Base-by-base conservation (phyloP, 176 grass and related monocot genomes). In the Ampelocalamus luodianensis region DNA sequence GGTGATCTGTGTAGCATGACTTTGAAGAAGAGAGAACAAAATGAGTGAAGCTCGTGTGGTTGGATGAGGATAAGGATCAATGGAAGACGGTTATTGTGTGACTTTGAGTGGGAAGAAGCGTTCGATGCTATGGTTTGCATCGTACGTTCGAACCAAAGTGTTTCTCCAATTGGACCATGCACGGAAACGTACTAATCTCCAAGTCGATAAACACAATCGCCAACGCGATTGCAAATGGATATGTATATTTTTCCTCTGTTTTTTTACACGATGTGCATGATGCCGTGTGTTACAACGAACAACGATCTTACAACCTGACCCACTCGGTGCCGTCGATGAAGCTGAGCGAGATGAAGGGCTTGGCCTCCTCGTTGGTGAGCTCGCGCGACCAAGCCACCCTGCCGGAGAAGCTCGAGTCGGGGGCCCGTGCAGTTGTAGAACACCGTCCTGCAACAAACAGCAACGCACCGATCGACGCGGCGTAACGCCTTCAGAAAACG, bases 361-460 rank as follows among this genome's bases (percentile, higher is more conserved):
- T 94, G 74, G 92, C 95, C 84, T 94, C 95, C 78, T 94, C 87
- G 70, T 97, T 92, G 49, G 92, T 97, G 81, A 97, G 90, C 87
- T 97, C 92, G 38, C 91, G 88, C 26, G 92, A 94, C 92, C 92
- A 97, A 6, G 88, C 72, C 48, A 97, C 92, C 61, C 95, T 72
- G 10, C 92, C 89, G 3, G 90, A 85, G 27, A 86, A 92, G 79
- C 79, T 91, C 5, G 95, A 81, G 3, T 92, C 90, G 0, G 29
- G 29, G 29, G 29, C 96, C 96, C 3, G 81, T 86, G 91, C 96
- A 99, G 82, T 91, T 95, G 90, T 96, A 99, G 89, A 99, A 99
- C 80, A 98, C 96, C 71, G 96, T 96, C 96, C 95, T 98, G 91
- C 76, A 87, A 1, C 29, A 29, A 29, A 29, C 29, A 0, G 29